These are phyloP conservation scores for Verticillium albo-atrum DNA, from an alignment of 2,329 filamentous ascomycete genomes.

Conservation along the genomic window DNA sequence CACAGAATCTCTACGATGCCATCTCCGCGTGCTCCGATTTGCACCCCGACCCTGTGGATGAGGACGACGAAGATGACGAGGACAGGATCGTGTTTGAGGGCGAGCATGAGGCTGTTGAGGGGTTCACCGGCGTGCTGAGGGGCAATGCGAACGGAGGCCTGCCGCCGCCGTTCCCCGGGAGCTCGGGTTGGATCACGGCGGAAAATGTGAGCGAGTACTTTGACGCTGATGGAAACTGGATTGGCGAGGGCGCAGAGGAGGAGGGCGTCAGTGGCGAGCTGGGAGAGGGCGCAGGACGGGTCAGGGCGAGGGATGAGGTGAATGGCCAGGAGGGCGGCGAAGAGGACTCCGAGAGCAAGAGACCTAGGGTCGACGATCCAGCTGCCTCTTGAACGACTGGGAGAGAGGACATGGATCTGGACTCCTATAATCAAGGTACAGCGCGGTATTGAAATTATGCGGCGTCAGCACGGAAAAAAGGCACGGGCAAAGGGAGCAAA, in stretches of 20 bases:
- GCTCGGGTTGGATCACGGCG: conserved; percentile 81
- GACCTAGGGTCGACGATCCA: conserved; percentile 35
- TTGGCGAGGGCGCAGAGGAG: conserved; percentile 34
- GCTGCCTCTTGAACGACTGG: not conserved
- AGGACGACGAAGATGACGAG: conserved; percentile 51
- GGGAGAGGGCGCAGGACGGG: conserved; percentile 61
- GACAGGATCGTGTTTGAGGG: conserved; percentile 56
- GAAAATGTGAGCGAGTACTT: conserved; percentile 86
- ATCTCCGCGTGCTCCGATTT: conserved; percentile 72
- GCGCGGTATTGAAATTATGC: not conserved
- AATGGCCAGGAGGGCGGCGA: conserved; percentile 36
- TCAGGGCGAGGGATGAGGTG: conserved; percentile 47
- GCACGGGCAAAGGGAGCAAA: not conserved
- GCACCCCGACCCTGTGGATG: conserved; percentile 64
- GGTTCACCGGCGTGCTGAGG: conserved; percentile 49
- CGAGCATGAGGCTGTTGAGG: conserved; percentile 50
- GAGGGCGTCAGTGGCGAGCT: conserved; percentile 44
- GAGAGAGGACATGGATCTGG: too few species aligned
- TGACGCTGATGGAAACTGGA: conserved; percentile 77
- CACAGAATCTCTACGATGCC: conserved; percentile 57
- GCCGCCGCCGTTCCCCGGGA: conserved; percentile 67
- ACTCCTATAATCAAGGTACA: too few species aligned
- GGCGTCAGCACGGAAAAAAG: not conserved
- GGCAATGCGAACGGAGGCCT: conserved; percentile 45
- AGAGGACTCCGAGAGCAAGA: conserved; percentile 40